Evolutionary conservation across 1,284 basidiomycete genomes (phyloP).

Genomic region (Acaromyces ingoldii): DNA sequence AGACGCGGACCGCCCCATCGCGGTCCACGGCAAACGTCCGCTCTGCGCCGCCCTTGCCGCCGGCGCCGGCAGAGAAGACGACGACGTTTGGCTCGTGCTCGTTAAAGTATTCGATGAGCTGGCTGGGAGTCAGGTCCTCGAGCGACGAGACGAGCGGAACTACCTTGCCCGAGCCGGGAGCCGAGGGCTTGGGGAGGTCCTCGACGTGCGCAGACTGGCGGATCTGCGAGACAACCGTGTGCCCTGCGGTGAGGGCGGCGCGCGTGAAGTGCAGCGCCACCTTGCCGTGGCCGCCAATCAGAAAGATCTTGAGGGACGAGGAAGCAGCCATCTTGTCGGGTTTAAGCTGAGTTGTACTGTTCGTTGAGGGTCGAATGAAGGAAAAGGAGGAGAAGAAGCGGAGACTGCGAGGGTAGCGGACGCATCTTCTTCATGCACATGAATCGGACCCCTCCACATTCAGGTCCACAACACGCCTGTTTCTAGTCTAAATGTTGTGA

Average conservation of each 20-base stretch:
- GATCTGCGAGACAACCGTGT: conserved; percentile 31
- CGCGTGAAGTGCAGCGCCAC: conserved; percentile 35
- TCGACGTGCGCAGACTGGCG: conserved; percentile 27
- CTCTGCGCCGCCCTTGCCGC: conserved; percentile 63
- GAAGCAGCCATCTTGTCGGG: not conserved
- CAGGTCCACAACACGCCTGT: too few species aligned
- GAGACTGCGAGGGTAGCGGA: too few species aligned
- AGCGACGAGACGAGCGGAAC: conserved; percentile 62
- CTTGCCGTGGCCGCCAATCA: conserved; percentile 35
- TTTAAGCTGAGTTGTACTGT: not conserved
- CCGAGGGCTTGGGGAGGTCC: conserved; percentile 21
- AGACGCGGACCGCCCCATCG: conserved; percentile 63
- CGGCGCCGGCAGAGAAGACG: conserved; percentile 66
- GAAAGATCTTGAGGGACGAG: conserved; percentile 16
- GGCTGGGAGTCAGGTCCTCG: conserved; percentile 58
- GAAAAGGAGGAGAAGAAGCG: not conserved
- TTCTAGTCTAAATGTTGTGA: too few species aligned
- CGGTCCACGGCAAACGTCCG: conserved; percentile 67
- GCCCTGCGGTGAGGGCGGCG: conserved; percentile 22
- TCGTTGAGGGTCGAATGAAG: not conserved
- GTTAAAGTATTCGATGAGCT: conserved; percentile 58
- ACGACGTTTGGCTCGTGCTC: conserved; percentile 58
- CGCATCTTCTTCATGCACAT: too few species aligned
- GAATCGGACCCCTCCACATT: too few species aligned
- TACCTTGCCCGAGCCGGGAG: conserved; percentile 47